Percentiles rank a stretch among this genome's conserved stretches.
These are phyloP conservation scores for Kwoniella mangroviensis DNA, from an alignment of 768 basidiomycete genomes.

Conservation along the genomic window DNA sequence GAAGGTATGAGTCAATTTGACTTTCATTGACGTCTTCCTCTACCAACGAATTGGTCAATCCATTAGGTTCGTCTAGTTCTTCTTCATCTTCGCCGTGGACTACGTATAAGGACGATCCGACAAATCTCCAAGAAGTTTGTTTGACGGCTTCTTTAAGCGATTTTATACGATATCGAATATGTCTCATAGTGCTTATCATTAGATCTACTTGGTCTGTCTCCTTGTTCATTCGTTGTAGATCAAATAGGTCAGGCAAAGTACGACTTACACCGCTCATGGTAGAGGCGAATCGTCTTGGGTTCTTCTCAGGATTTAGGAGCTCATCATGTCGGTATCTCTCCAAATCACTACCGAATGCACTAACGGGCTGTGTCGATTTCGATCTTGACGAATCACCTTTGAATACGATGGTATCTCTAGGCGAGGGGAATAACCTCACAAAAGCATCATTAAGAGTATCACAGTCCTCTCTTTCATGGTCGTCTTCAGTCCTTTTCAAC, in stretches of 20 bases:
- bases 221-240: neutral
- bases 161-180: neutral
- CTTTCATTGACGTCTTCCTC: neutral
- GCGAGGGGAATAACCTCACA: conserved; percentile 10
- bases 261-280: too few species aligned
- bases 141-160: neutral
- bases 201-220: neutral
- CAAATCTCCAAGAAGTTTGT: conserved; percentile 1
- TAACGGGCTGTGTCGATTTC: too few species aligned
- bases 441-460: conserved; percentile 12
- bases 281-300: neutral
- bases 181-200: neutral
- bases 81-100: conserved; percentile 5
- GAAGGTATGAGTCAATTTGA: neutral
- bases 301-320: neutral
- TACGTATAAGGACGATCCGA: conserved; percentile 1
- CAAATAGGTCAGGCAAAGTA: neutral
- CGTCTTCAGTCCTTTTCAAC: neutral
- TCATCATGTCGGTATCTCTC: neutral
- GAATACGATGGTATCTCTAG: conserved; percentile 1
- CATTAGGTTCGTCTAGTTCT: neutral
- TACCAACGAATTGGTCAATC: too few species aligned
- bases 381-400: neutral
- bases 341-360: neutral
- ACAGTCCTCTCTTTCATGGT: neutral